Evolutionary conservation across 331 rosid genomes (phyloP), one percentile per base, ranked within the genome.

Genomic region (Acacia pycnantha): DNA sequence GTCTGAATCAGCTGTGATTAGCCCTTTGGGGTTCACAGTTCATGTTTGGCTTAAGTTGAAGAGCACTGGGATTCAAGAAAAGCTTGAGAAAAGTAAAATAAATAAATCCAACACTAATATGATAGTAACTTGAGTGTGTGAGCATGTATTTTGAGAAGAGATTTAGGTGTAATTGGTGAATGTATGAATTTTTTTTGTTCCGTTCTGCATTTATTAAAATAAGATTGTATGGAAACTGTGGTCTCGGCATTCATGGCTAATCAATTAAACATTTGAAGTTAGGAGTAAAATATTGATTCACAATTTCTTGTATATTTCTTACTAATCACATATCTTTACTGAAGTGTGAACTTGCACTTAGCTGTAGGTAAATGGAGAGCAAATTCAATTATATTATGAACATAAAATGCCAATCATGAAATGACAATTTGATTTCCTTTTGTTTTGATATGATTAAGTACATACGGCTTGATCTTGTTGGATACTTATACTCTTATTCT

Each of bases 401-500:
- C 68, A 51, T 35, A 27, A 33, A 40, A 64, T 70, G 70, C 43
- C 11, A 59, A 73, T 85, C 41, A 11, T 65, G 68, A 61, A 53
- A 53, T 70, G 65, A 26, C 15, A 21, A 16, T 40, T 40, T 76
- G 3, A 11, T 59, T 46, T 73, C 44, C 82, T 76, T 69, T 87
- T 66, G 54, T 74, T 80, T 78, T n/a, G 26, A 82, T n/a, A 70
- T 66, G 18, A 11, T 29, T 22, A 64, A 48, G 75, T 43, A 62
- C 6, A 12, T 73, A 64, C 5, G 12, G 68, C 13, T 82, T 18
- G 53, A 78, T 76, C 73, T 86, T 79, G 70, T 70, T 76, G 88
- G 90, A 37, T 84, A 82, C 94, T 92, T 94, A 92, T 91, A 83
- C 81, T 84, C 90, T 85, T 85, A 70, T 92, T 86, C 86, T 94